Evolutionary conservation across 768 basidiomycete genomes (phyloP).

Genomic region (Scleroderma citrinum): DNA sequence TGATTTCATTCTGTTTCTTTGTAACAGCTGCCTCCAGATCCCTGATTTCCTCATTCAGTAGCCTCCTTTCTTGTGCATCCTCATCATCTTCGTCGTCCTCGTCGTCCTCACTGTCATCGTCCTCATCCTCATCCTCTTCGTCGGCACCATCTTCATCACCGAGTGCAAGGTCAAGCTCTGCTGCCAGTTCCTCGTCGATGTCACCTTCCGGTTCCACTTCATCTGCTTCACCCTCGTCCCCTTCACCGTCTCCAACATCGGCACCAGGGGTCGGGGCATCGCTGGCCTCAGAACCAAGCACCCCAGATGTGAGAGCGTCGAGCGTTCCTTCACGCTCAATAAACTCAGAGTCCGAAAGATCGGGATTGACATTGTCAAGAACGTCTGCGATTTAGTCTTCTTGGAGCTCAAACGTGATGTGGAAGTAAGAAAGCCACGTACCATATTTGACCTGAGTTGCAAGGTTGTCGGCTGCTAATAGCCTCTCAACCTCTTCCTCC

Average conservation of each 20-base stretch:
- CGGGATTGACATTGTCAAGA: slow-evolving; percentile 86
- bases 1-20: slow-evolving; percentile 80
- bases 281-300: slow-evolving; percentile 56
- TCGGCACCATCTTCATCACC: slow-evolving; percentile 60
- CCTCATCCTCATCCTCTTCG: slow-evolving; percentile 60
- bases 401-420: background rate
- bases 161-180: slow-evolving; percentile 83
- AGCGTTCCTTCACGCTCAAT: slow-evolving; percentile 58
- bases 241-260: slow-evolving; percentile 52
- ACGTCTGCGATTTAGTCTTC: slow-evolving; percentile 45
- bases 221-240: slow-evolving; percentile 55
- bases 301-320: slow-evolving; percentile 68
- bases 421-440: slow-evolving; percentile 15
- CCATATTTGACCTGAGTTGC: slow-evolving; percentile 77
- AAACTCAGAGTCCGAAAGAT: slow-evolving; percentile 85
- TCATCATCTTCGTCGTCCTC: slow-evolving; percentile 69
- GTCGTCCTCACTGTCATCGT: slow-evolving; percentile 56
- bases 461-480: slow-evolving; percentile 73
- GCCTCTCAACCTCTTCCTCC: slow-evolving; percentile 85
- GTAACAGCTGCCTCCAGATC: slow-evolving; percentile 85
- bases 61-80: slow-evolving; percentile 66
- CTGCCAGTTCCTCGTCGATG: slow-evolving; percentile 84
- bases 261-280: slow-evolving; percentile 56
- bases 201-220: slow-evolving; percentile 66
- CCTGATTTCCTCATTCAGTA: slow-evolving; percentile 83